Conservation (phyloP, 306 rosid species). For the Crotalaria pallida region DNA sequence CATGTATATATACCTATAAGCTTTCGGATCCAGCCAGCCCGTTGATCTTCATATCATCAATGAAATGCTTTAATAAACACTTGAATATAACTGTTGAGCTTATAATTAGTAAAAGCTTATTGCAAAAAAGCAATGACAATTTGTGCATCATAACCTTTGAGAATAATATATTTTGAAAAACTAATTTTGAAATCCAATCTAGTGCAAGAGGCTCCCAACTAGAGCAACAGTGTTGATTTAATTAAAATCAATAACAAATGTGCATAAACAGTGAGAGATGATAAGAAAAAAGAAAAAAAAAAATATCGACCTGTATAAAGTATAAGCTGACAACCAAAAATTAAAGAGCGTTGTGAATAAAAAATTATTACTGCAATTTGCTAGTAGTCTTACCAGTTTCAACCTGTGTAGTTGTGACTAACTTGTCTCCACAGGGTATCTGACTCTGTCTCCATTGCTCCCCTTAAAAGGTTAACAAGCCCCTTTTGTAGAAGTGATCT, state of each 20-base stretch:
- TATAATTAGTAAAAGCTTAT: background rate
- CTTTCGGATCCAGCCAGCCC: background rate
- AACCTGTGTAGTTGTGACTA: slow-evolving; percentile 4
- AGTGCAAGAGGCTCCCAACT: background rate
- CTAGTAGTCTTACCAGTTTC: slow-evolving; percentile 7
- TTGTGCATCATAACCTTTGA: too few relatives aligned
- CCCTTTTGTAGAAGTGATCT: background rate
- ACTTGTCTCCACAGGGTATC: background rate
- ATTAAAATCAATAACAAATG: background rate
- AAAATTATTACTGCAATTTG: background rate
- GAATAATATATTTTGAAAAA: background rate
- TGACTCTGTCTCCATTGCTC: background rate
- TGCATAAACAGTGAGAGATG: background rate
- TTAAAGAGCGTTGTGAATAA: background rate
- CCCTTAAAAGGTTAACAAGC: background rate
- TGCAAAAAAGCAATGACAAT: background rate
- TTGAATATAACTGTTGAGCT: background rate
- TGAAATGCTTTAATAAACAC: background rate
- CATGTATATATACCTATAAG: background rate
- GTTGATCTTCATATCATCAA: background rate
- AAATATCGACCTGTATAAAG: background rate
- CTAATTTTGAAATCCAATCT: background rate
- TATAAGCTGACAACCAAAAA: background rate
- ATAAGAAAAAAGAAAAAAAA: background rate
- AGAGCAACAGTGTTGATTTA: background rate